Conservation (phyloP, 2,329 filamentous ascomycete genomes). For the Curvularia sp. region DNA sequence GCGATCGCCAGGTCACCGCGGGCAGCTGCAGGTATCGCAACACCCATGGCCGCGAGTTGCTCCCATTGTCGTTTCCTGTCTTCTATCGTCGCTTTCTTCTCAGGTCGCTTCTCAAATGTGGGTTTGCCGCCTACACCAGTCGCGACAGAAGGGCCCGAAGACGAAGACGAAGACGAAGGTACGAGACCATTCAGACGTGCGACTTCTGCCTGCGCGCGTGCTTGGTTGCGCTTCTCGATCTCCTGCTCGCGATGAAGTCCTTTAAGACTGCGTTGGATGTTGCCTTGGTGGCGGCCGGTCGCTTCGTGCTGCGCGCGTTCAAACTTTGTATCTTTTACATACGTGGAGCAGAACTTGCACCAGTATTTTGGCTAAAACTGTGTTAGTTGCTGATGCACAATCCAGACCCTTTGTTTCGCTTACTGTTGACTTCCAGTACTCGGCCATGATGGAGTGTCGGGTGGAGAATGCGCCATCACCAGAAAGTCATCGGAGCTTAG, state of each 20-base stretch:
- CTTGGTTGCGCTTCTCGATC: conserved; percentile 78
- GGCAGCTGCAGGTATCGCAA: conserved; percentile 81
- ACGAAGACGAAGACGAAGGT: conserved; percentile 55
- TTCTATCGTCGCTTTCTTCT: conserved; percentile 62
- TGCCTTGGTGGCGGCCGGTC: conserved; percentile 82
- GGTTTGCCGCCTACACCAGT: conserved; percentile 35
- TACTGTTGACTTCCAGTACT: conserved; percentile 97
- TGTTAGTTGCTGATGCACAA: conserved; percentile 16
- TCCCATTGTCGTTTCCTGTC: conserved; percentile 84
- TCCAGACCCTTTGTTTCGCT: conserved; percentile 25
- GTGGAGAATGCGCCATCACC: conserved; percentile 1
- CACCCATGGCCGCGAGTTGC: conserved; percentile 85
- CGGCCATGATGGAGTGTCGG: conserved; percentile 70
- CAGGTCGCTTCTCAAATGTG: conserved; percentile 44
- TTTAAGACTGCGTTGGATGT: conserved; percentile 86
- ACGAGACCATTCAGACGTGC: conserved; percentile 83
- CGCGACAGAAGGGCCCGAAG: conserved; percentile 42
- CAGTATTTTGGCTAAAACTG: conserved; percentile 77
- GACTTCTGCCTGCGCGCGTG: conserved; percentile 82
- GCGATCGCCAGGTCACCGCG: conserved; percentile 83
- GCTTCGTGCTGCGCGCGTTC: conserved; percentile 90
- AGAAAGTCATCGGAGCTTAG: conserved; percentile 5
- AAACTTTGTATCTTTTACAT: conserved; percentile 89
- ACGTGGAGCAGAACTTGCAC: conserved; percentile 96
- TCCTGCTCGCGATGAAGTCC: conserved; percentile 88